These are phyloP conservation scores for Penicillium angulare DNA, from an alignment of 495 filamentous ascomycete species.

Conservation along the genomic window DNA sequence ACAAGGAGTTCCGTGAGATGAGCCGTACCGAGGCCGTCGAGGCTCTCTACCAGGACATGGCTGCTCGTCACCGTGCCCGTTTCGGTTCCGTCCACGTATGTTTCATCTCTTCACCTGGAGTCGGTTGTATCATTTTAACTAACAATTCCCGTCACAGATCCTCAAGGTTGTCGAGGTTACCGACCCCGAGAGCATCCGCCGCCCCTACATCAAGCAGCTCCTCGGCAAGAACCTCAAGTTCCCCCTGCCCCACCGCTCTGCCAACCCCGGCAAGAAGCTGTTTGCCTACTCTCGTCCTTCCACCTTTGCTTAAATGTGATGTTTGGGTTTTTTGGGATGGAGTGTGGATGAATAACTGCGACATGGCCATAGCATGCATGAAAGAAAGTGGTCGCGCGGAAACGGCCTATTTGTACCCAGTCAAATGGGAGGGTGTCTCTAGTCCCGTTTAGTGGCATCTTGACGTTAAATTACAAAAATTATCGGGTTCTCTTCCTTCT, in stretches of 20 bases:
- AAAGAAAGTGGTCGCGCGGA: slow-evolving; percentile 42
- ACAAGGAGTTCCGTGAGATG: slow-evolving; percentile 99
- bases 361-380: slow-evolving; percentile 50
- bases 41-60: slow-evolving; percentile 98
- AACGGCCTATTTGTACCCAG: slow-evolving; percentile 42
- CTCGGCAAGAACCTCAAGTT: slow-evolving; percentile 92
- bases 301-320: slow-evolving; percentile 69
- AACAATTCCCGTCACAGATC: slow-evolving; percentile 63
- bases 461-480: slow-evolving; percentile 44
- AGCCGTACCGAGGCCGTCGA: slow-evolving; percentile 92
- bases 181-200: slow-evolving; percentile 87
- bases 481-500: slow-evolving; percentile 35
- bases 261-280: slow-evolving; percentile 81
- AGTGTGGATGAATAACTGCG: slow-evolving; percentile 50
- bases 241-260: slow-evolving; percentile 94
- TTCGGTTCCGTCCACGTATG: slow-evolving; percentile 97
- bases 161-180: slow-evolving; percentile 96
- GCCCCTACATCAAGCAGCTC: slow-evolving; percentile 99
- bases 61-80: slow-evolving; percentile 93
- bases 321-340: slow-evolving; percentile 36
- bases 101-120: slow-evolving; percentile 8
- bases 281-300: slow-evolving; percentile 88
- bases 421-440: slow-evolving; percentile 42
- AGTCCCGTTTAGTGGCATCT: slow-evolving; percentile 48
- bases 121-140: slow-evolving; percentile 12